Conservation (phyloP, 2,329 filamentous ascomycete genomes). For the Apiospora rasikravindrae region DNA sequence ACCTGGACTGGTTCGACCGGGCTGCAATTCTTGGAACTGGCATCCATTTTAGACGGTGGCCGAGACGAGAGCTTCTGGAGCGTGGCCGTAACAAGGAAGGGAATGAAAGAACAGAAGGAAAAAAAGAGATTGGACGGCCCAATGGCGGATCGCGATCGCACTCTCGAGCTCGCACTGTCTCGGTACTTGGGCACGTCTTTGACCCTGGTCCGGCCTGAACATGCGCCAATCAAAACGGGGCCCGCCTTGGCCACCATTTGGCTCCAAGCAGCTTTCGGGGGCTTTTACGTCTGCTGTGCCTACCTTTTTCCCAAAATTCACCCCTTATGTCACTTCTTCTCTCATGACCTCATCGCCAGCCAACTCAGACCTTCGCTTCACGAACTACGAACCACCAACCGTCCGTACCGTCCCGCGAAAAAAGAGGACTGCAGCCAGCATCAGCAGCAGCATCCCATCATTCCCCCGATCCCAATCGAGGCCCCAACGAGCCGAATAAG, state of each 20-base stretch:
- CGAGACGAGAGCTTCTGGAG: not conserved
- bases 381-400: slow-evolving; percentile 22
- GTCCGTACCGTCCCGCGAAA: slow-evolving; percentile 2
- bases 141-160: slow-evolving; percentile 15
- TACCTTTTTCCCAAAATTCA: slow-evolving; percentile 42
- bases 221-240: slow-evolving; percentile 17
- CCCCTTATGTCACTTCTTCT: slow-evolving; percentile 46
- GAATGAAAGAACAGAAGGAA: not conserved
- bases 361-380: slow-evolving; percentile 35
- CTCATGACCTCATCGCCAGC: slow-evolving; percentile 45
- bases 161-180: slow-evolving; percentile 19
- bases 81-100: not conserved
- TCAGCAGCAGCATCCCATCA: slow-evolving; percentile 1
- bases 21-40: not conserved
- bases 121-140: slow-evolving; percentile 8
- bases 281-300: slow-evolving; percentile 43
- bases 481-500: not conserved
- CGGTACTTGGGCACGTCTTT: slow-evolving; percentile 24
- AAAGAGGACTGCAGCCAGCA: slow-evolving; percentile 21
- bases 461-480: slow-evolving; percentile 1
- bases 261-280: slow-evolving; percentile 39
- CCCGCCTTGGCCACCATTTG: slow-evolving; percentile 32
- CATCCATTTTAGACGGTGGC: slow-evolving; percentile 10
- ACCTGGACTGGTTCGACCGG: not conserved
- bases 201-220: slow-evolving; percentile 2